Evolutionary conservation across 495 filamentous ascomycete genomes (phyloP), one percentile per base, ranked within the genome.

Genomic region (Annulohypoxylon bovei): DNA sequence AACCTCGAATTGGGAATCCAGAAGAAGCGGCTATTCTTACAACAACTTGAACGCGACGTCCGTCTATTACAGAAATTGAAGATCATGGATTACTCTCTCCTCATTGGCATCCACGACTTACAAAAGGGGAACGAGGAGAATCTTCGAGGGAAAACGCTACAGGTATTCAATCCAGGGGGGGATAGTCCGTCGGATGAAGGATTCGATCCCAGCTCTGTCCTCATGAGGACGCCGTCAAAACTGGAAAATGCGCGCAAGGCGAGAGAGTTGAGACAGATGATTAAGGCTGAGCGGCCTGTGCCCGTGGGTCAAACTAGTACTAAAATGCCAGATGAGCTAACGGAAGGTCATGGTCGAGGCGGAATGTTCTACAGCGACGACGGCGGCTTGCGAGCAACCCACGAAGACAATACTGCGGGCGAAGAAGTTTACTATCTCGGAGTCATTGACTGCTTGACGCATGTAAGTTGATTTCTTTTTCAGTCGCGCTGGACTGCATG

Each of bases 61-160:
- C 86, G 88, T 50, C 81, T 98, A 12, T 78, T 99, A 35, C 92
- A 98, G 79, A 87, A 83, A 71, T 82, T 98, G 33, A 92, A 95
- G 72, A 97, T 99, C 71, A 99, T 99, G 95, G 95, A 99, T 75
- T 99, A 99, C 79, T 98, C 94, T 14, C 88, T 99, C 56, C 81
- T 99, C 40, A 88, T 99, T 16, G 95, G 96, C 33, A 96, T 98
- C 35, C 95, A 99, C 75, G 95, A 98, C 78, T 76, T 94, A 8
- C 86, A 87, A 32, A 88, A 89, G 64, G 95, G 95, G 27, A 99
- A 99, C 72, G 93, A 97, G 75, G 95, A 98, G 72, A 96, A 97
- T 32, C 84, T 99, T 18, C 92, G 95, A 32, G 95, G 94, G 80
- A 98, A 96, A 80, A 97, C 94, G 0, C 82, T 99, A 30, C 90